Evolutionary conservation across 495 filamentous ascomycete species (phyloP), one percentile per base, ranked within the genome.

Genomic region (Penicillium bovifimosum): DNA sequence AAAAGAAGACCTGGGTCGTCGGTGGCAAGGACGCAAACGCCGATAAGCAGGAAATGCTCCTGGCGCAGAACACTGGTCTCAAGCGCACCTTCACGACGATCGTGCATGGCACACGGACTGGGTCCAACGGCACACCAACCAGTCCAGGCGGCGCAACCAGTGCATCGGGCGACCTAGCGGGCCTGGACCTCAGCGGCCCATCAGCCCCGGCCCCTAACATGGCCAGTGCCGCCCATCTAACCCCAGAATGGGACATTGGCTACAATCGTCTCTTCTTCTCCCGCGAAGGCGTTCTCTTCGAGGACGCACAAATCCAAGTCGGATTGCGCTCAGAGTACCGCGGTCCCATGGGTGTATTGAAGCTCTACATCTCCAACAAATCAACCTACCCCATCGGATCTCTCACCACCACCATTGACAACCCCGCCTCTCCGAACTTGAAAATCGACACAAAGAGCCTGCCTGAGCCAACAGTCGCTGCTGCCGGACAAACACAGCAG

Each of bases 1-100:
- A 97, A 66, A 95, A 91, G 71, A 80, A 93, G 52, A 97, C 93
- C 0, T 98, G 92, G 91, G 86, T 96, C 20, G 87, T 97, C 31
- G 90, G 91, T 41, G 92, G 90, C 41, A 95, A 92, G 73, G 91
- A 91, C 61, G 91, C 92, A 36, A 96, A 96, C 64, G 76, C 80
- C 0, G 90, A 95, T 59, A 75, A 81, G 49, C 80, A 84, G 38
- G 91, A 95, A 64, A 80, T 95, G 54, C 84, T 83, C 36, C 77
- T 96, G 65, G 88, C 84, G 41, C 91, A 92, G 67, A 85, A 85
- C 50, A 84, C 84, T 8, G 87, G 87, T 20, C 78, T 96, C 35
- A 93, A 91, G 68, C 87, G 93, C 44, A 86, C 88, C 3, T 96
- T 96, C 61, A 83, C 76, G 16, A 72, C 73, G 0, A 75, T 74